phyloP scores from a whole-genome alignment of 2,329 filamentous ascomycete species.

The Pyrenophora seminiperda region DNA sequence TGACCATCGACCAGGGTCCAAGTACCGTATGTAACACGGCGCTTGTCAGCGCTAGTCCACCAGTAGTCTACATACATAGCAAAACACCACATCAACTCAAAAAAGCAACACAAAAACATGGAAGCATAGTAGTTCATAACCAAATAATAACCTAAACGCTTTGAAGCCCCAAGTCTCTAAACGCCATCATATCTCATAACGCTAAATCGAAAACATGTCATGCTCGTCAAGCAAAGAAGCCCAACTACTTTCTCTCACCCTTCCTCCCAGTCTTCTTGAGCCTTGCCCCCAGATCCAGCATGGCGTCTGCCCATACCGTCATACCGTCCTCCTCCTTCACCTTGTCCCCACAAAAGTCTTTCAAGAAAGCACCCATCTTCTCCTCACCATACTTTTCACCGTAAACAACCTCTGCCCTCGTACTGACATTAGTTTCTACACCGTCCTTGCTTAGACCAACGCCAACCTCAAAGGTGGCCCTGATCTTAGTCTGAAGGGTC shows the following conservation, averaged over 20 bases:
- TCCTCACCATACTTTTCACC: slow-evolving; percentile 77
- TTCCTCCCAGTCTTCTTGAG: slow-evolving; percentile 54
- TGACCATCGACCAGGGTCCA: too few relatives aligned
- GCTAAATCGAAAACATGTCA: slow-evolving; percentile 9
- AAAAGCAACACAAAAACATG: too few relatives aligned
- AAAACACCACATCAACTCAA: too few relatives aligned
- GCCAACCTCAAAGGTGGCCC: slow-evolving; percentile 63
- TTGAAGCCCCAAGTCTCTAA: neutral
- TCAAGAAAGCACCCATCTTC: slow-evolving; percentile 75
- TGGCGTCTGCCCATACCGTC: slow-evolving; percentile 51
- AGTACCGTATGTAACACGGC: too few relatives aligned
- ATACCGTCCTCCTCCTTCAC: slow-evolving; percentile 37
- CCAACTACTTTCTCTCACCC: slow-evolving; percentile 40
- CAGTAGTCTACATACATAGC: too few relatives aligned
- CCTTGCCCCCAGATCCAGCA: slow-evolving; percentile 51
- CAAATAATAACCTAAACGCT: neutral
- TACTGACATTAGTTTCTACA: slow-evolving; percentile 60
- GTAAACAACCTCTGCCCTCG: slow-evolving; percentile 70
- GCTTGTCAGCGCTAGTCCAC: too few relatives aligned
- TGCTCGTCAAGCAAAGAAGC: neutral
- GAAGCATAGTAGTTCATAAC: neutral
- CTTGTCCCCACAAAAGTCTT: slow-evolving; percentile 54
- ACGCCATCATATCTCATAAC: slow-evolving; percentile 25
- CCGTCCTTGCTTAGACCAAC: slow-evolving; percentile 51
- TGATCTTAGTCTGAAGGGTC: slow-evolving; percentile 70